Conservation (phyloP, 345 rosid genomes). For the Stellera chamaejasme region DNA sequence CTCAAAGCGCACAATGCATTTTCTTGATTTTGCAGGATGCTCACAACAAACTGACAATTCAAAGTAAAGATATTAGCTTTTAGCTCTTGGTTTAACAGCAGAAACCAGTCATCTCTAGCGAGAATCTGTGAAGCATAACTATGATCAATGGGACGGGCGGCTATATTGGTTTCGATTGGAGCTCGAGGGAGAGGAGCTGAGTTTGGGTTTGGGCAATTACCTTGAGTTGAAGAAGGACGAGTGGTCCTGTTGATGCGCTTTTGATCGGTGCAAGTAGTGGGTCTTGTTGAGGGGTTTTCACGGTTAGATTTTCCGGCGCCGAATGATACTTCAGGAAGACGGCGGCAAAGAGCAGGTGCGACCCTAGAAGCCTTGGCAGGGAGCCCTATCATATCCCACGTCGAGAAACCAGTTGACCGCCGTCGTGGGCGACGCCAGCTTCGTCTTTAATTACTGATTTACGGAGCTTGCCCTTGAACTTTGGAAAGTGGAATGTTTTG, state of each 20-base stretch:
- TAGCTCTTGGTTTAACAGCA: slow-evolving; percentile 53
- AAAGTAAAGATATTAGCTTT: slow-evolving; percentile 43
- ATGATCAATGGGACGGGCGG: slow-evolving; percentile 28
- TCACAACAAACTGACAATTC: slow-evolving; percentile 41
- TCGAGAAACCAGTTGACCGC: slow-evolving; percentile 12
- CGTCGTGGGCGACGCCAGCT: too few relatives aligned
- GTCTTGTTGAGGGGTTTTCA: slow-evolving; percentile 10
- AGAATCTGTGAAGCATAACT: slow-evolving; percentile 48
- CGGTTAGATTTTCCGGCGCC: slow-evolving; percentile 1
- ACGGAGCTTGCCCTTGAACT: too few relatives aligned
- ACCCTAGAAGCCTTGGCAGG: slow-evolving; percentile 44
- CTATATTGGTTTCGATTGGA: slow-evolving; percentile 12
- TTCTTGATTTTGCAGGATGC: slow-evolving; percentile 73
- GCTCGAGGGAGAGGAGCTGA: slow-evolving; percentile 2
- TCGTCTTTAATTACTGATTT: too few relatives aligned
- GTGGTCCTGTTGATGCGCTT: not conserved
- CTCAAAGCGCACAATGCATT: slow-evolving; percentile 50
- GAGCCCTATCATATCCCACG: slow-evolving; percentile 45
- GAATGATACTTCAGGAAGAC: slow-evolving; percentile 8
- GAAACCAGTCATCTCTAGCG: slow-evolving; percentile 63
- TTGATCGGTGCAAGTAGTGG: not conserved
- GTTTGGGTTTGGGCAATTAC: slow-evolving; percentile 16
- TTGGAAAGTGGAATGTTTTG: too few relatives aligned
- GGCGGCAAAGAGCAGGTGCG: slow-evolving; percentile 17
- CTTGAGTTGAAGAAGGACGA: slow-evolving; percentile 20